Conservation (phyloP, 768 basidiomycete genomes). For the Calocera cornea region DNA sequence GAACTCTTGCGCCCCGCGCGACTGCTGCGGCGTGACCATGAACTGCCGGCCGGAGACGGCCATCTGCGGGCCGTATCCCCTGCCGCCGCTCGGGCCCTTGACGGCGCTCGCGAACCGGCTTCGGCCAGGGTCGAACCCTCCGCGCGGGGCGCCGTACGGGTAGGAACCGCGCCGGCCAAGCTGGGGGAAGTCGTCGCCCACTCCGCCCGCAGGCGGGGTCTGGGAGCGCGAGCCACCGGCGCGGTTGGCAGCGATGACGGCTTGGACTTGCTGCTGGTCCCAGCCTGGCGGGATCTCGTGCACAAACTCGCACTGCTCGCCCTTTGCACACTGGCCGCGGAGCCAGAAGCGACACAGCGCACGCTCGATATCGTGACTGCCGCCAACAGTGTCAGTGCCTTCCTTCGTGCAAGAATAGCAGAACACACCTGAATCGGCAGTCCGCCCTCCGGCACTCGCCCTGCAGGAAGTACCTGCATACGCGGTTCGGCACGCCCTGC, state of each 20-base stretch:
- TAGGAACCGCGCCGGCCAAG: slow-evolving; percentile 10
- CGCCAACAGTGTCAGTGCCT: slow-evolving; percentile 10
- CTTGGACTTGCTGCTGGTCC: slow-evolving; percentile 40
- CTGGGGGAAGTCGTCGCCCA: slow-evolving; percentile 24
- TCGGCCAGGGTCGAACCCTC: slow-evolving; percentile 55
- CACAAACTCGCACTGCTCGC: slow-evolving; percentile 90
- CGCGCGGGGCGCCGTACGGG: slow-evolving; percentile 23
- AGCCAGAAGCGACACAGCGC: slow-evolving; percentile 97
- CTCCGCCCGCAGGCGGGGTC: slow-evolving; percentile 38
- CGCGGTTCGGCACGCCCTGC: slow-evolving; percentile 38
- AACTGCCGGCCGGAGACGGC: slow-evolving; percentile 7
- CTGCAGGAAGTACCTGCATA: slow-evolving; percentile 92
- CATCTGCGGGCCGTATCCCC: background rate
- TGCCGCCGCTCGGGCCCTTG: slow-evolving; percentile 37
- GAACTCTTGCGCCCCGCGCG: background rate
- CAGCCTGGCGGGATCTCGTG: slow-evolving; percentile 81
- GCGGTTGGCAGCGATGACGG: slow-evolving; percentile 42
- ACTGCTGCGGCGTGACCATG: slow-evolving; percentile 2
- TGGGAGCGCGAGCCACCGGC: slow-evolving; percentile 32
- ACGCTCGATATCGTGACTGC: slow-evolving; percentile 85
- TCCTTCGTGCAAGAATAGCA: background rate
- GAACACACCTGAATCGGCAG: slow-evolving; percentile 84
- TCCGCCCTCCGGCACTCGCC: slow-evolving; percentile 93
- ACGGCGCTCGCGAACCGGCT: slow-evolving; percentile 83
- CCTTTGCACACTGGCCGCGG: slow-evolving; percentile 91